Percentiles rank a stretch among this genome's conserved stretches.
Evolutionary conservation across 768 basidiomycete species (phyloP).

Genomic region (Pisolithus sp.): DNA sequence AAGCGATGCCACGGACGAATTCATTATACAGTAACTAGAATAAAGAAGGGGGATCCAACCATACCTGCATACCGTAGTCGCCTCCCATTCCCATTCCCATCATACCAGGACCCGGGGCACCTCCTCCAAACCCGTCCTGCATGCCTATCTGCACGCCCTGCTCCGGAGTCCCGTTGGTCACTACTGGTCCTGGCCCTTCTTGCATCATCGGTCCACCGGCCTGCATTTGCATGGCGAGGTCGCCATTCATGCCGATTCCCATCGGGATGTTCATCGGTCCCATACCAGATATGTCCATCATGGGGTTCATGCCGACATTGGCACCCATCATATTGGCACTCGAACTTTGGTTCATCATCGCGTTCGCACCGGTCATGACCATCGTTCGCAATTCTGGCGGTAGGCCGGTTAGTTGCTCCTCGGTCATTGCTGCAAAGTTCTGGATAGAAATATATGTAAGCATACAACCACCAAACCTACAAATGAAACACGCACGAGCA

Average conservation of each 20-base stretch:
- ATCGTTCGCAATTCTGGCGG: slow-evolving; percentile 80
- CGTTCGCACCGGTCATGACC: slow-evolving; percentile 78
- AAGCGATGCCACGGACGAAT: slow-evolving; percentile 22
- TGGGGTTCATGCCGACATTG: slow-evolving; percentile 48
- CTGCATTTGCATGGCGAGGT: slow-evolving; percentile 53
- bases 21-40: slow-evolving; percentile 30
- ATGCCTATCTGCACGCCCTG: slow-evolving; percentile 35
- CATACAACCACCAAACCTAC: not conserved
- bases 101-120: slow-evolving; percentile 46
- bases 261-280: slow-evolving; percentile 48
- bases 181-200: slow-evolving; percentile 34
- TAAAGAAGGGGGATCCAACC: slow-evolving; percentile 26
- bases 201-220: slow-evolving; percentile 51
- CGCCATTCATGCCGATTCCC: slow-evolving; percentile 59
- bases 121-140: slow-evolving; percentile 35
- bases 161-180: slow-evolving; percentile 33
- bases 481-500: slow-evolving; percentile 52
- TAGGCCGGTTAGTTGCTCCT: slow-evolving; percentile 71
- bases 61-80: slow-evolving; percentile 72
- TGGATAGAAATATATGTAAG: slow-evolving; percentile 22
- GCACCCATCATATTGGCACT: slow-evolving; percentile 52
- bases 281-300: slow-evolving; percentile 78
- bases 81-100: slow-evolving; percentile 67
- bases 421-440: slow-evolving; percentile 79
- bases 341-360: slow-evolving; percentile 63